These are phyloP conservation scores for Bjerkandera adusta DNA, from an alignment of 1,284 basidiomycete species.

Conservation along the genomic window DNA sequence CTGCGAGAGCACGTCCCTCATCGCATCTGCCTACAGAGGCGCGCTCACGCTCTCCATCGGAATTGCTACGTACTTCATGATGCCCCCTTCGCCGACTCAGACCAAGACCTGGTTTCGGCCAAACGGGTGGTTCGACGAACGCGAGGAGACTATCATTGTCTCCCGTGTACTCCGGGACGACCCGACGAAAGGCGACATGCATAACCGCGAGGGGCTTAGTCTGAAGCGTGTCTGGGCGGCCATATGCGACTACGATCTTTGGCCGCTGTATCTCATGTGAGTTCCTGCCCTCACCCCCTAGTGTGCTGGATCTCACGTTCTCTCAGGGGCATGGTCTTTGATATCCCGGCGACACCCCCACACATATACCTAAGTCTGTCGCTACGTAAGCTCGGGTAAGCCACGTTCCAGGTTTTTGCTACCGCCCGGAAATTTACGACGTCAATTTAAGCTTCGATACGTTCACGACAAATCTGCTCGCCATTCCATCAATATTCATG, in stretches of 20 bases:
- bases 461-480: too few relatives aligned
- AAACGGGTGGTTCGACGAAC: slow-evolving; percentile 51
- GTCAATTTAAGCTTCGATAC: too few relatives aligned
- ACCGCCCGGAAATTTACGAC: too few relatives aligned
- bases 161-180: slow-evolving; percentile 26
- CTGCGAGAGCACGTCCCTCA: neutral
- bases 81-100: slow-evolving; percentile 65
- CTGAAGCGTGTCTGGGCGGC: slow-evolving; percentile 41
- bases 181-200: slow-evolving; percentile 42
- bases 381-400: slow-evolving; percentile 48
- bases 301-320: too few relatives aligned
- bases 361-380: slow-evolving; percentile 53
- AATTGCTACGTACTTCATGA: slow-evolving; percentile 53
- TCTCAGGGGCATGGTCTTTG: slow-evolving; percentile 21
- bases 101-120: too few relatives aligned
- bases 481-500: neutral
- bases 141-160: slow-evolving; percentile 14
- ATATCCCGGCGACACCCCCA: slow-evolving; percentile 25
- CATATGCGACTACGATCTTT: slow-evolving; percentile 12
- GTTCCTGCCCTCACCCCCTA: too few relatives aligned
- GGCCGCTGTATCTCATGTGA: neutral
- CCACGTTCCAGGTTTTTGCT: too few relatives aligned
- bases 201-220: slow-evolving; percentile 61
- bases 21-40: slow-evolving; percentile 28
- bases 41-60: slow-evolving; percentile 49